Percentiles rank a stretch among this genome's conserved stretches.
Conservation (phyloP, 2,329 filamentous ascomycete species). For the Incumbomyces lentus region DNA sequence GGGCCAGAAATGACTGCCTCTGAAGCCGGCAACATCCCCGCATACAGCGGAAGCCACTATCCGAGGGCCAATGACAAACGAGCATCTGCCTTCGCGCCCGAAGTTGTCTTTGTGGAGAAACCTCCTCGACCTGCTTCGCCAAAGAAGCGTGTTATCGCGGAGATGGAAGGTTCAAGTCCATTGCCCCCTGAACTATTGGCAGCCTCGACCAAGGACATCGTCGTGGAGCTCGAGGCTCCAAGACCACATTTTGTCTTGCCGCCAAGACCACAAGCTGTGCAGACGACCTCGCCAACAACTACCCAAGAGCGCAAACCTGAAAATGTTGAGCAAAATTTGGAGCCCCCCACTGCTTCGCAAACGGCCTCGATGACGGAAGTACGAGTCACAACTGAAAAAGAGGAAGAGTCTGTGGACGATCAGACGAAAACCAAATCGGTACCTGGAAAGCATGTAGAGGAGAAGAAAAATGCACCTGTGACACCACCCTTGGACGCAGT, state of each 20-base stretch:
- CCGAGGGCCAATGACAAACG: neutral
- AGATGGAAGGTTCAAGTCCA: conserved; percentile 14
- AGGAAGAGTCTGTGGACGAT: too few relatives aligned
- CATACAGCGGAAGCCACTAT: neutral
- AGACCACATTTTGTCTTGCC: conserved; percentile 15
- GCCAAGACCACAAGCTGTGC: conserved; percentile 7
- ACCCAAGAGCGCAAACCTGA: too few relatives aligned
- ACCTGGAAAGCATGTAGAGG: too few relatives aligned
- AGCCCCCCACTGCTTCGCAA: too few relatives aligned
- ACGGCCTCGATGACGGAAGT: too few relatives aligned
- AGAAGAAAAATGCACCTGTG: too few relatives aligned
- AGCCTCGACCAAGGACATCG: neutral
- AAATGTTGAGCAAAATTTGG: too few relatives aligned
- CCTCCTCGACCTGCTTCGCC: conserved; percentile 5
- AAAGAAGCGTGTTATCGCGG: conserved; percentile 13
- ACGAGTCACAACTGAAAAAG: too few relatives aligned
- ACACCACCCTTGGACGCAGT: too few relatives aligned
- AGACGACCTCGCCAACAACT: too few relatives aligned
- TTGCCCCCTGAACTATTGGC: neutral
- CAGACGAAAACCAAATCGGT: too few relatives aligned
- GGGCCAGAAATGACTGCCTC: conserved; percentile 14
- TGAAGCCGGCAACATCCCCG: conserved; percentile 3
- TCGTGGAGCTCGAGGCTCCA: conserved; percentile 14
- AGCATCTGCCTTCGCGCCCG: conserved; percentile 1
- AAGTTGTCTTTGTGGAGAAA: neutral